phyloP scores from a whole-genome alignment of 805 yeast genomes.

The Kodamaea kaohsiungensis region DNA sequence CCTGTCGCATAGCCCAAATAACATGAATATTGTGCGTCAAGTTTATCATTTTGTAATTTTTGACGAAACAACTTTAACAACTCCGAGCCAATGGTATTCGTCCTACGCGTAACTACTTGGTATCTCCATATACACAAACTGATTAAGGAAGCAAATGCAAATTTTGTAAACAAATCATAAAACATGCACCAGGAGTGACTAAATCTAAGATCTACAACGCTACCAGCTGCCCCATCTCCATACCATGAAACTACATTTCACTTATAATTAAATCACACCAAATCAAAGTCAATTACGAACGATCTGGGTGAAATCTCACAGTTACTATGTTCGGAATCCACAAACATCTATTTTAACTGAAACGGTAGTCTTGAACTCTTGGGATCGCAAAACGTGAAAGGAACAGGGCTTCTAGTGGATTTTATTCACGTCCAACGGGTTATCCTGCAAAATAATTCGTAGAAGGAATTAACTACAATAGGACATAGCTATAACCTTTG shows the following conservation, averaged over 20 bases:
- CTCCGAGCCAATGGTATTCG: no score
- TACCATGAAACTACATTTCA: background rate
- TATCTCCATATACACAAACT: no score
- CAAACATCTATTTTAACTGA: background rate
- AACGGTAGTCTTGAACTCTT: background rate
- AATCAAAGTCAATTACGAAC: background rate
- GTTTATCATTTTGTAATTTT: no score
- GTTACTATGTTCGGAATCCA: background rate
- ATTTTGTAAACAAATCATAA: no score
- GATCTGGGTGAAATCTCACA: conserved; percentile 1
- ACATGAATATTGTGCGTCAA: no score
- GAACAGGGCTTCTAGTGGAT: background rate
- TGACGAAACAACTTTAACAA: no score
- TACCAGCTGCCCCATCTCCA: no score
- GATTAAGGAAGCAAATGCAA: no score
- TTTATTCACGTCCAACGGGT: background rate
- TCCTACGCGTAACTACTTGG: no score
- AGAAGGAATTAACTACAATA: background rate
- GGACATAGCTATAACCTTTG: background rate
- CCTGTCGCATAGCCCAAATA: no score
- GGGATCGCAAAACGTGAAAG: background rate
- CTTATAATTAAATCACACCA: background rate
- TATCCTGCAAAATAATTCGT: background rate
- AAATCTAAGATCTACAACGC: no score
- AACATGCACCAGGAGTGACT: no score